These are phyloP conservation scores for Colletotrichum coccodes DNA, from an alignment of 2,329 filamentous ascomycete species.

Conservation along the genomic window DNA sequence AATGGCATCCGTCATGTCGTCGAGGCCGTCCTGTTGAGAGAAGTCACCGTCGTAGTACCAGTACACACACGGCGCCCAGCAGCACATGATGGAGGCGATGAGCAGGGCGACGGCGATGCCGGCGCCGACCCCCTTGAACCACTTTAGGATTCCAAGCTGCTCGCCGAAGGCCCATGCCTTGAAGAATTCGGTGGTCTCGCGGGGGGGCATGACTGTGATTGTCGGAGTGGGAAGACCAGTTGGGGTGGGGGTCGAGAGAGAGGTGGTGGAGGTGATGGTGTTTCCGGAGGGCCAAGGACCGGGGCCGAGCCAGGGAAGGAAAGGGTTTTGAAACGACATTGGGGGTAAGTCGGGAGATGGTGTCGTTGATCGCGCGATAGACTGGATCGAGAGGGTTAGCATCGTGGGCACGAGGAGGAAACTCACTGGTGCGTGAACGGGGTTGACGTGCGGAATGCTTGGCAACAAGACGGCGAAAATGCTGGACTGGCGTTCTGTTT, in stretches of 20 bases:
- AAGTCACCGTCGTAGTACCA: slow-evolving; percentile 23
- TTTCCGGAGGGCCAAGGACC: background rate
- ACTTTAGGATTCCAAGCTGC: background rate
- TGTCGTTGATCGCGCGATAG: background rate
- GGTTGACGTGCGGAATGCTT: background rate
- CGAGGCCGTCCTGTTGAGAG: background rate
- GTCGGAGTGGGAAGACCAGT: background rate
- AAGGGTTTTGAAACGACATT: background rate
- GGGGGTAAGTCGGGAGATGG: background rate
- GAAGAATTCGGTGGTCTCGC: background rate
- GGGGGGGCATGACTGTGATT: background rate
- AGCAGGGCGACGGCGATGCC: slow-evolving; percentile 29
- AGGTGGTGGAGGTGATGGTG: background rate
- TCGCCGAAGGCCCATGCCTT: slow-evolving; percentile 4
- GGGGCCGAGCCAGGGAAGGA: background rate
- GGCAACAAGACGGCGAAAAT: background rate
- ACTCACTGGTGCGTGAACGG: background rate
- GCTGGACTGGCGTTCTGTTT: no score
- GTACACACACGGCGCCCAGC: slow-evolving; percentile 33
- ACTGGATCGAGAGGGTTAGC: background rate
- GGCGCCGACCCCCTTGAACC: slow-evolving; percentile 31
- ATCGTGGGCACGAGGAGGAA: background rate
- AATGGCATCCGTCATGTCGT: background rate
- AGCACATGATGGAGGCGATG: slow-evolving; percentile 34
- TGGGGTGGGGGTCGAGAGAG: background rate